phyloP scores from a whole-genome alignment of 2,329 filamentous ascomycete species.

The Dissoconium aciculare region DNA sequence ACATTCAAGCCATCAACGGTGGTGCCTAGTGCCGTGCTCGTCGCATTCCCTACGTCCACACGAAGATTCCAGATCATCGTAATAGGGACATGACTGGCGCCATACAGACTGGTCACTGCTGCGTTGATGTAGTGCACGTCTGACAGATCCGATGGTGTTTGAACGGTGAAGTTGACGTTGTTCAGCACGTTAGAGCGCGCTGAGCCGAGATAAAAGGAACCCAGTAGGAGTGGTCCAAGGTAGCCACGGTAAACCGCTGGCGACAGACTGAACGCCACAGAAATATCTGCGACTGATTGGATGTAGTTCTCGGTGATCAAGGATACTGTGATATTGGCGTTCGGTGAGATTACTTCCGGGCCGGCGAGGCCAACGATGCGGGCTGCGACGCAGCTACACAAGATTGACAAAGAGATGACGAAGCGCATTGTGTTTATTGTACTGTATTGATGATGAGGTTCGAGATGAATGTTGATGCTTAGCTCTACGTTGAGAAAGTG shows the following conservation, averaged over 20 bases:
- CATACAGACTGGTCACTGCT: constrained; percentile 9
- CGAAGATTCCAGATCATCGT: constrained; percentile 7
- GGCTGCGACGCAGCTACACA: constrained; percentile 6
- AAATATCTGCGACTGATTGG: constrained; percentile 9
- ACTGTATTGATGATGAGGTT: too few relatives aligned
- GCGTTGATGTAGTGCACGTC: constrained; percentile 6
- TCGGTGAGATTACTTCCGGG: constrained; percentile 6
- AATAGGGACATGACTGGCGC: constrained; percentile 7
- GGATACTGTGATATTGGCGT: constrained; percentile 7
- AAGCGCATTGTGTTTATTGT: too few relatives aligned
- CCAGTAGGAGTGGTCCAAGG: constrained; percentile 8
- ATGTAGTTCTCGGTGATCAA: constrained; percentile 11
- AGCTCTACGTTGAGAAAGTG: too few relatives aligned
- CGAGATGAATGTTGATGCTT: too few relatives aligned
- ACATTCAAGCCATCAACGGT: constrained; percentile 3
- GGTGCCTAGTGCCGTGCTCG: constrained; percentile 4
- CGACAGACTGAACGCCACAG: constrained; percentile 7
- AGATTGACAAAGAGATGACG: too few relatives aligned
- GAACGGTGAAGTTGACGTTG: constrained; percentile 10
- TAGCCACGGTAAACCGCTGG: constrained; percentile 3
- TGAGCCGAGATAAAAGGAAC: constrained; percentile 10
- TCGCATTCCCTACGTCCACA: constrained; percentile 5
- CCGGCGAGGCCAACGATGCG: constrained; percentile 9
- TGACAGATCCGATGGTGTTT: constrained; percentile 4
- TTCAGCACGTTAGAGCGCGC: constrained; percentile 9